A percentile compares a stretch with the other conserved stretches of the same genome.
Conservation (phyloP, 176 grass and related monocot genomes). For the Stipa capillata region DNA sequence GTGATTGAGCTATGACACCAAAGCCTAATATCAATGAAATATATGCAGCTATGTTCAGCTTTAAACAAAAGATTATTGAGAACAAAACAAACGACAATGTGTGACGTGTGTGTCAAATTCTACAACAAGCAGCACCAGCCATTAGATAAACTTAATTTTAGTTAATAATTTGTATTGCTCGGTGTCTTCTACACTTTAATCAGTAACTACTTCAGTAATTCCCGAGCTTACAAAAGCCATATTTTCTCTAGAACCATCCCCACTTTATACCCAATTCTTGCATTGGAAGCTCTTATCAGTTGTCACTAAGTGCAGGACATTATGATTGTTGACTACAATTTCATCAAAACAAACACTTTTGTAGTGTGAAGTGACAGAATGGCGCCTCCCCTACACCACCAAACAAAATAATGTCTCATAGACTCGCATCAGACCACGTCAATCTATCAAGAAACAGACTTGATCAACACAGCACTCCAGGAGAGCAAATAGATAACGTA, state of each 20-base stretch:
- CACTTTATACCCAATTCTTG: neutral
- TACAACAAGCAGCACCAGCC: neutral
- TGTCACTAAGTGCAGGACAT: neutral
- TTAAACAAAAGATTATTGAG: neutral
- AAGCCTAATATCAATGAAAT: neutral
- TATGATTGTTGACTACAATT: conserved; percentile 8
- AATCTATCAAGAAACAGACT: conserved; percentile 26
- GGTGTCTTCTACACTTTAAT: neutral
- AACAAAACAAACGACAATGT: neutral
- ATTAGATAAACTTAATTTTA: neutral
- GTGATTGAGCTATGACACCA: neutral
- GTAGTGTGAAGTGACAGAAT: conserved; percentile 16
- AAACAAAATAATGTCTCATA: conserved; percentile 6
- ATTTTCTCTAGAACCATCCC: neutral
- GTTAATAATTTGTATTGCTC: neutral
- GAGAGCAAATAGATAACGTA: conserved; percentile 13
- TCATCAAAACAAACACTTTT: neutral
- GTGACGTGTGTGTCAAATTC: neutral
- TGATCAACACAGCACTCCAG: conserved; percentile 15
- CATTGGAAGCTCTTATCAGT: neutral
- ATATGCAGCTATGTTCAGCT: neutral
- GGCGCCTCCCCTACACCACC: conserved; percentile 2
- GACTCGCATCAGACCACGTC: neutral
- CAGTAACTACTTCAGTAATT: neutral
- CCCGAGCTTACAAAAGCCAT: neutral